Evolutionary conservation across 2,329 filamentous ascomycete species (phyloP), one percentile per base, ranked within the genome.

Genomic region (Fusarium verrucosum): DNA sequence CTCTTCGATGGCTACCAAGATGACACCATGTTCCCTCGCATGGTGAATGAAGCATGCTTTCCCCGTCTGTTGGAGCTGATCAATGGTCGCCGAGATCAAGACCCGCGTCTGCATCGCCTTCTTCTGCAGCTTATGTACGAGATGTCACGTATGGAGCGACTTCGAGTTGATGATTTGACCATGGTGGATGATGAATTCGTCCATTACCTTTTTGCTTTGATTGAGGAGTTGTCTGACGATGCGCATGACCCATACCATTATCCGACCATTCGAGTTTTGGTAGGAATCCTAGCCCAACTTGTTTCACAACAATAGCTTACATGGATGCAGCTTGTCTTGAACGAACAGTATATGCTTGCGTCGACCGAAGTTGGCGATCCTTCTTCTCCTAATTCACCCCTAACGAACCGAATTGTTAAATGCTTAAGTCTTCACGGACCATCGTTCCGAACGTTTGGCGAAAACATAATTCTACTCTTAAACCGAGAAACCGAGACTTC

Each of bases 281-380:
- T 96, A 79, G 75, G 89, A 81, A 42, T 37, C 19, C 19, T 10
- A 14, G n/a, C 22, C 35, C 17, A 16, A 23, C 35, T 14, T 19
- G 26, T 26, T 23, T 9, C 17, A 19, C 8, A 20, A 10, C 10
- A 10, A 20, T 44, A 33, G 54, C 70, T 73, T 46, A 74, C 68
- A 26, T 30, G 16, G 32, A 41, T 10, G 22, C 66, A 96, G 92
- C 86, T 99, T 70, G 94, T 98, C 25, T 80, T 99, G 66, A 99
- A 99, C 77, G 95, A 99, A 77, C 95, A 99, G 78, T 99, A 97
- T 78, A 96, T 99, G 91, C 89, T 98, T 52, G 83, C 87, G 19
- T 86, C 82, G 69, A 91, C 84, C 58, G 85, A 82, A 26, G 78
- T 78, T 19, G 73, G 75, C 30, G 78, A 81, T 33, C 47, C 68